These are phyloP conservation scores for Arachis monticola DNA, from an alignment of 331 rosid genomes.

Conservation along the genomic window DNA sequence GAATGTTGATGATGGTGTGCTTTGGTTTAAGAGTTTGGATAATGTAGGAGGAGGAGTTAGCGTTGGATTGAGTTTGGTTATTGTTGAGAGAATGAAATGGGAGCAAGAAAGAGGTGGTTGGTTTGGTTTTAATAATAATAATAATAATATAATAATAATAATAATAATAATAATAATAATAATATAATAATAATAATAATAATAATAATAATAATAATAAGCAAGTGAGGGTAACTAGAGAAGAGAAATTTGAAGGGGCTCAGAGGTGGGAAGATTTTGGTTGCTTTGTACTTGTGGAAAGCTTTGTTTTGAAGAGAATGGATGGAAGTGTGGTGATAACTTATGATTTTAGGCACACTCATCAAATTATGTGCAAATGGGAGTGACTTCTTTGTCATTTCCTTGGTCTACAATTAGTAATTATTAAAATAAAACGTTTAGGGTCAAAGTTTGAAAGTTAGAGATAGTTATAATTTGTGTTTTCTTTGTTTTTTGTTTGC, in stretches of 20 bases:
- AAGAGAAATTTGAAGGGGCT: slow-evolving; percentile 41
- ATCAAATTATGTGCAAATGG: slow-evolving; percentile 52
- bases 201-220: too few relatives aligned
- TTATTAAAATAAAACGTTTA: too few relatives aligned
- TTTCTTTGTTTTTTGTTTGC: too few relatives aligned
- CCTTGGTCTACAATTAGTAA: too few relatives aligned
- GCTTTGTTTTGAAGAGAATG: slow-evolving; percentile 51
- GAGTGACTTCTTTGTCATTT: slow-evolving; percentile 36
- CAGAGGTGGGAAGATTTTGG: slow-evolving; percentile 50
- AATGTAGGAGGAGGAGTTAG: slow-evolving; percentile 33
- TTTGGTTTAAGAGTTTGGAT: slow-evolving; percentile 38
- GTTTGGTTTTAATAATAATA: slow-evolving; percentile 15
- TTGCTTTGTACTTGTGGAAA: slow-evolving; percentile 55
- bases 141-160: not conserved
- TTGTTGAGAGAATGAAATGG: slow-evolving; percentile 62
- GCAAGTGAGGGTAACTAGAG: slow-evolving; percentile 41
- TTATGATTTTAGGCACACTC: slow-evolving; percentile 49
- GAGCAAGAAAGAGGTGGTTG: slow-evolving; percentile 56
- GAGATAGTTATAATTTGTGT: too few relatives aligned
- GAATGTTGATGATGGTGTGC: slow-evolving; percentile 14
- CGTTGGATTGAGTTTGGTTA: slow-evolving; percentile 43
- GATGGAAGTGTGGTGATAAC: slow-evolving; percentile 37
- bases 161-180: too few relatives aligned
- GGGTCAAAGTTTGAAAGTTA: too few relatives aligned
- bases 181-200: too few relatives aligned